phyloP scores from a whole-genome alignment of 495 filamentous ascomycete genomes.

The Neurospora pannonica region DNA sequence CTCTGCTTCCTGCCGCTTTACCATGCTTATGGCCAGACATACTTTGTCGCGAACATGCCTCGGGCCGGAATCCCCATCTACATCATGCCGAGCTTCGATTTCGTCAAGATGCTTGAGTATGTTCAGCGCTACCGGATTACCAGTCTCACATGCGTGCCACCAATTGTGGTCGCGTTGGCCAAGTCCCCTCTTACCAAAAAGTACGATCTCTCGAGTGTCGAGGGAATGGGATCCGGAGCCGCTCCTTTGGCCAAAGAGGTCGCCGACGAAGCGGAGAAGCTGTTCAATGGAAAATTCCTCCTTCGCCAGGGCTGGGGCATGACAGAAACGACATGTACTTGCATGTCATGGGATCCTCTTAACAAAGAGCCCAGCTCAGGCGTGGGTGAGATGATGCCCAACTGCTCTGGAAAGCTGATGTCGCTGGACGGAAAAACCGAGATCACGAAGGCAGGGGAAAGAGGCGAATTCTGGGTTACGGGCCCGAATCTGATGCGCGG shows the following conservation, averaged over 20 bases:
- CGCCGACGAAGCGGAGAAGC: constrained; percentile 45
- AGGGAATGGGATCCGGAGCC: constrained; percentile 48
- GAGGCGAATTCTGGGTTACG: constrained; percentile 60
- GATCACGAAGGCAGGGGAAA: constrained; percentile 27
- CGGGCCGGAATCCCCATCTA: constrained; percentile 44
- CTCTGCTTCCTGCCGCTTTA: constrained; percentile 64
- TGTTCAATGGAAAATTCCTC: constrained; percentile 44
- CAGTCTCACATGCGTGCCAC: constrained; percentile 49
- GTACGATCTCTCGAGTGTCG: constrained; percentile 60
- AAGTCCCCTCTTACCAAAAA: constrained; percentile 57
- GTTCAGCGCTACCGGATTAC: constrained; percentile 63
- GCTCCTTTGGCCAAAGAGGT: constrained; percentile 57
- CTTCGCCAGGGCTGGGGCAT: constrained; percentile 81
- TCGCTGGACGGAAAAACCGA: constrained; percentile 29
- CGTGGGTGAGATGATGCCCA: constrained; percentile 62
- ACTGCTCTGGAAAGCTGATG: constrained; percentile 57
- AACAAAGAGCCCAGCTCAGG: constrained; percentile 22
- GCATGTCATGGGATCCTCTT: constrained; percentile 50
- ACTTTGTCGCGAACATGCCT: constrained; percentile 29
- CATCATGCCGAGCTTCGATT: constrained; percentile 67
- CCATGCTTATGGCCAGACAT: constrained; percentile 53
- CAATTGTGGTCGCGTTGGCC: constrained; percentile 61
- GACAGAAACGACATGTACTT: constrained; percentile 66
- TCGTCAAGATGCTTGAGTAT: constrained; percentile 57
- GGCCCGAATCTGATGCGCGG: constrained; percentile 62